Conservation (phyloP, 2,329 filamentous ascomycete species). For the Hypoxylon sp. region DNA sequence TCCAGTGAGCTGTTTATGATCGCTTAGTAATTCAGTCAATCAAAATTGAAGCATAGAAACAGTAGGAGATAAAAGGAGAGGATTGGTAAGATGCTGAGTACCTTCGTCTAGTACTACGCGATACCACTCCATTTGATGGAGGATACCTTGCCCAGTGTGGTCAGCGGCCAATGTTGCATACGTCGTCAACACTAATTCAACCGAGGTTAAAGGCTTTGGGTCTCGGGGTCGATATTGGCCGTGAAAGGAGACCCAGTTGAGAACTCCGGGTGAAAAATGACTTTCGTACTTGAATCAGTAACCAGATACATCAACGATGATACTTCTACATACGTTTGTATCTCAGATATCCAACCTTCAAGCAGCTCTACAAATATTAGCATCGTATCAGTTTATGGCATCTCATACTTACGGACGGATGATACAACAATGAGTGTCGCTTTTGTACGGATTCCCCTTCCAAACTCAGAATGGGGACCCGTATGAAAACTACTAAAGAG, state of each 20-base stretch:
- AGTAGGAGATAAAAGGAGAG: not conserved
- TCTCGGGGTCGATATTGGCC: constrained; percentile 26
- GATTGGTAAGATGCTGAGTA: constrained; percentile 10
- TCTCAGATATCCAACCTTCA: constrained; percentile 7
- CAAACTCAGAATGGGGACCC: not conserved
- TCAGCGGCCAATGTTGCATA: constrained; percentile 47
- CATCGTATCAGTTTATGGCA: not conserved
- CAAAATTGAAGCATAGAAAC: not conserved
- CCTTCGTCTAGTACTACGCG: constrained; percentile 53
- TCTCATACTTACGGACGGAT: constrained; percentile 4
- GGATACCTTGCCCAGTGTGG: constrained; percentile 17
- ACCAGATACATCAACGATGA: not conserved
- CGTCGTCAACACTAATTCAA: constrained; percentile 46
- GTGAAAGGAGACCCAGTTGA: constrained; percentile 30
- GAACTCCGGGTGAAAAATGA: not conserved
- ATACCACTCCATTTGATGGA: constrained; percentile 40
- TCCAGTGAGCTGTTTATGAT: constrained; percentile 38
- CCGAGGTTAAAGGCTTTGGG: constrained; percentile 15
- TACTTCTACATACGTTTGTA: not conserved
- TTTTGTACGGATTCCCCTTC: not conserved
- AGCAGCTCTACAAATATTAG: constrained; percentile 7
- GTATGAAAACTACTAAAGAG: not conserved
- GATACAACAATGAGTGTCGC: constrained; percentile 20
- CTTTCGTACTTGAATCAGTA: constrained; percentile 3
- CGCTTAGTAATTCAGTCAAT: constrained; percentile 18